Percentiles rank a stretch among this genome's conserved stretches.
Conservation (phyloP, 2,329 filamentous ascomycete genomes). For the Amesomyces nigricolor region DNA sequence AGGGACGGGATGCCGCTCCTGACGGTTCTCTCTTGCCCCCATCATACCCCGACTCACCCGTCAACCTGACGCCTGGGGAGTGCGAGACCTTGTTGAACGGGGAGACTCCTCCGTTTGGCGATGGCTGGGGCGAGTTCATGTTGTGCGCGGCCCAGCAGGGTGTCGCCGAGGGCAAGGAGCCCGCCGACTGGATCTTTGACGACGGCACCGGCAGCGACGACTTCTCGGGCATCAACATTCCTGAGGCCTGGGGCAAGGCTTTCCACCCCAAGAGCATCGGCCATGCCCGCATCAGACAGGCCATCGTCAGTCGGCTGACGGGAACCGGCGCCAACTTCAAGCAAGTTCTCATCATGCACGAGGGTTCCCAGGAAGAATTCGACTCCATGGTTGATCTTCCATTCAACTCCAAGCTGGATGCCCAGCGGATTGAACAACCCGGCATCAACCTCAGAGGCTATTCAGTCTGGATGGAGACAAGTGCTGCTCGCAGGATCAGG, state of each 20-base stretch:
- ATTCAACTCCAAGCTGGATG: not conserved
- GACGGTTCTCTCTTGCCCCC: not conserved
- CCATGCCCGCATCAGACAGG: not conserved
- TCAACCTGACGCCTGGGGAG: not conserved
- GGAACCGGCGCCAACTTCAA: not conserved
- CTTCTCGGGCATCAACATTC: not conserved
- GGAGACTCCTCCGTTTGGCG: not conserved
- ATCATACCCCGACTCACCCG: not conserved
- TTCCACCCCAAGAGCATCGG: constrained; percentile 2
- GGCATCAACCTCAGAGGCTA: not conserved
- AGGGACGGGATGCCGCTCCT: not conserved
- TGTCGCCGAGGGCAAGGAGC: not conserved
- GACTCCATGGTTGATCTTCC: not conserved
- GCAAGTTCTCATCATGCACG: not conserved
- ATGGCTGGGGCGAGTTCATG: constrained; percentile 1
- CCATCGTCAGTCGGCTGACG: not conserved
- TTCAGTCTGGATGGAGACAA: not conserved
- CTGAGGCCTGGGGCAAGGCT: not conserved
- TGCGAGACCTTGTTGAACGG: not conserved
- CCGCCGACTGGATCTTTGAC: not conserved
- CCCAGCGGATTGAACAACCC: not conserved
- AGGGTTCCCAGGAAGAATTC: not conserved
- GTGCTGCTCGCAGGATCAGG: not conserved
- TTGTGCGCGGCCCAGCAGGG: not conserved
- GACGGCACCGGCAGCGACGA: not conserved